These are phyloP conservation scores for Solanum ossicruentum DNA, from an alignment of 257 asterid species.

Conservation along the genomic window DNA sequence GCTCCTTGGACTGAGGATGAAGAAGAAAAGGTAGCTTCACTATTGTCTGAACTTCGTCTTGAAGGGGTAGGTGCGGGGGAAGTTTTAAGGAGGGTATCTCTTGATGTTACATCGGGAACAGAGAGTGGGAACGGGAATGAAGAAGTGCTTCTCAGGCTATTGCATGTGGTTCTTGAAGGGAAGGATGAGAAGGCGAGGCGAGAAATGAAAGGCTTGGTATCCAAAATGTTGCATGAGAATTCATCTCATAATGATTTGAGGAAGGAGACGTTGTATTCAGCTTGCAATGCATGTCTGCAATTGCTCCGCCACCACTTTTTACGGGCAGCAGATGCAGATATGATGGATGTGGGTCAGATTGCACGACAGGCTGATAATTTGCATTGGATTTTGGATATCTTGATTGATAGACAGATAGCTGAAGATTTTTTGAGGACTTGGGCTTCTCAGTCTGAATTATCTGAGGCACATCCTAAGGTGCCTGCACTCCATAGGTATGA, in stretches of 20 bases:
- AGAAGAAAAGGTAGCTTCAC: slow-evolving; percentile 80
- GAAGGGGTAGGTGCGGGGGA: slow-evolving; percentile 84
- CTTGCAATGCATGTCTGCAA: slow-evolving; percentile 62
- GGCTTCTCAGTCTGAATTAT: slow-evolving; percentile 54
- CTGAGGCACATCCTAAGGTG: slow-evolving; percentile 58
- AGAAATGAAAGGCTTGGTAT: slow-evolving; percentile 74
- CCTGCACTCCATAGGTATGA: slow-evolving; percentile 66
- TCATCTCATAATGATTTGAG: slow-evolving; percentile 64
- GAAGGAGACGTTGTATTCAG: slow-evolving; percentile 64
- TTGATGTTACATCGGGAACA: slow-evolving; percentile 33
- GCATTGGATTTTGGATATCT: slow-evolving; percentile 83
- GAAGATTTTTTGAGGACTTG: slow-evolving; percentile 70
- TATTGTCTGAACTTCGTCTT: slow-evolving; percentile 72
- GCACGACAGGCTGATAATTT: slow-evolving; percentile 88
- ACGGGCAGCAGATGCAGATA: slow-evolving; percentile 35
- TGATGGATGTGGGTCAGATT: slow-evolving; percentile 47
- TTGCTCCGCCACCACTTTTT: slow-evolving; percentile 37
- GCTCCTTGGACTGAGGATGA: slow-evolving; percentile 99
- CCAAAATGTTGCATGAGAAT: slow-evolving; percentile 78
- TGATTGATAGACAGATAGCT: slow-evolving; percentile 76
- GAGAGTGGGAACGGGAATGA: slow-evolving; percentile 42
- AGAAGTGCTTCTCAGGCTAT: slow-evolving; percentile 67
- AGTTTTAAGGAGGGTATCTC: slow-evolving; percentile 82
- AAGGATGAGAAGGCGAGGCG: slow-evolving; percentile 95
- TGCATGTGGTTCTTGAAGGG: slow-evolving; percentile 87